Percentiles rank a stretch among this genome's conserved stretches.
Evolutionary conservation across 148 eudicot species (phyloP).

Genomic region (Rhododendron ferrugineum): DNA sequence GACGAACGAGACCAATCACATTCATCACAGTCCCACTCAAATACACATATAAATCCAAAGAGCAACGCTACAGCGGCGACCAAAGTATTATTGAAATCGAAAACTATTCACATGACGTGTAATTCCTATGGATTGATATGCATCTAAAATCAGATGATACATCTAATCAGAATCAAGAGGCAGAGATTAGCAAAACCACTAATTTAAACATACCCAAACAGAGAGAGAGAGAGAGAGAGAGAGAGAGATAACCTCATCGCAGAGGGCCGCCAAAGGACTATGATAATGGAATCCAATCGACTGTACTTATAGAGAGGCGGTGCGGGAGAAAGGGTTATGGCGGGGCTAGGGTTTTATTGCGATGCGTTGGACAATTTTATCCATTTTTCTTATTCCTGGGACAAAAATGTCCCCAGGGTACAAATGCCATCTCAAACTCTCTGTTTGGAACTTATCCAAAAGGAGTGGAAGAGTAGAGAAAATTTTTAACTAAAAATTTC

Average conservation of each 20-base stretch:
- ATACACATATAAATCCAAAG: background rate
- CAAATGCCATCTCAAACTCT: too few relatives aligned
- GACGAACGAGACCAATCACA: slow-evolving; percentile 77
- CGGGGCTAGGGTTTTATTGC: background rate
- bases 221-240: background rate
- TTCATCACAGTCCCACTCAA: slow-evolving; percentile 45
- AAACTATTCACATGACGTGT: background rate
- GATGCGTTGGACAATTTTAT: too few relatives aligned
- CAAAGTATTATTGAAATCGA: too few relatives aligned
- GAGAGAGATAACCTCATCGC: background rate
- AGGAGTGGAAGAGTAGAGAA: too few relatives aligned
- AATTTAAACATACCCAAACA: background rate
- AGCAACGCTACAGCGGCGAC: background rate
- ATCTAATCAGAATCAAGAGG: background rate
- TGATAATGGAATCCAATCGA: background rate
- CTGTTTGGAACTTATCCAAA: too few relatives aligned
- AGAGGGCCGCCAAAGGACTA: background rate
- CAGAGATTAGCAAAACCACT: background rate
- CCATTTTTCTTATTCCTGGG: too few relatives aligned
- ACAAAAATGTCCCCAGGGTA: too few relatives aligned
- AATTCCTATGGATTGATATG: background rate
- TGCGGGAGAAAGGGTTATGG: background rate
- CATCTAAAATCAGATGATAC: background rate
- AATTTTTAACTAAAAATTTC: too few relatives aligned
- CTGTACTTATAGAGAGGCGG: background rate